Evolutionary conservation across 495 filamentous ascomycete genomes (phyloP), one percentile per base, ranked within the genome.

Genomic region (Penicillium salamii): DNA sequence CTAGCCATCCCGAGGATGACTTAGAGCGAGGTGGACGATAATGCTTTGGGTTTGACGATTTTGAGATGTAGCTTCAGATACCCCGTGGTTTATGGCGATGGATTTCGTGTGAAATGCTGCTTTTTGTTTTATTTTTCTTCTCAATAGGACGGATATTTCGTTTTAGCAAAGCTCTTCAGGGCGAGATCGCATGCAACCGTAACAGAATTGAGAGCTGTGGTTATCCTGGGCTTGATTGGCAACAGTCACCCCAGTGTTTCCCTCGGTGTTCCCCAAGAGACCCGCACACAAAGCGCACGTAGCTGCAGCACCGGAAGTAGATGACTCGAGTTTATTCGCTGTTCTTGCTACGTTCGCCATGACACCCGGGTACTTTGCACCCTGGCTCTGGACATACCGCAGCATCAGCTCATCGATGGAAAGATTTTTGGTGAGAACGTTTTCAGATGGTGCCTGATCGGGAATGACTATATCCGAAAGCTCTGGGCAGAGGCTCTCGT

Each of bases 311-410:
- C 57, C 43, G n/a, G 50, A 46, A 11, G 46, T 46, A 19, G 52
- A 45, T 3, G 58, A 47, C 1, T 81, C 61, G 24, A 97, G 76
- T 69, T 91, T 95, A 49, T 84, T 83, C 8, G 85, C 84, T 23
- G 91, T 98, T 50, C 88, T 79, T 4, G 96, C 89, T 8, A 97
- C 93, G 60, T 98, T 98, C 13, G 90, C 84, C 53, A 98, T 93
- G 20, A 97, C 88, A 46, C 85, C 88, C 8, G 91, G 91, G 64
- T 92, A 97, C 40, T 86, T 88, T 47, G 81, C 78, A 63, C 97
- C 95, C 19, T 95, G 90, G 5, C 84, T 88, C 41, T 80, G 77
- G 58, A 98, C 93, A 61, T 96, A 98, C 35, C 91, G 83, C 38
- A 74, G 68, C 84, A 98, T 90, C 38, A 98, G 79, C 50, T 88